Percentiles rank a stretch among this genome's conserved stretches.
Conservation (phyloP, 2,329 filamentous ascomycete species). For the Xylaria sp. region DNA sequence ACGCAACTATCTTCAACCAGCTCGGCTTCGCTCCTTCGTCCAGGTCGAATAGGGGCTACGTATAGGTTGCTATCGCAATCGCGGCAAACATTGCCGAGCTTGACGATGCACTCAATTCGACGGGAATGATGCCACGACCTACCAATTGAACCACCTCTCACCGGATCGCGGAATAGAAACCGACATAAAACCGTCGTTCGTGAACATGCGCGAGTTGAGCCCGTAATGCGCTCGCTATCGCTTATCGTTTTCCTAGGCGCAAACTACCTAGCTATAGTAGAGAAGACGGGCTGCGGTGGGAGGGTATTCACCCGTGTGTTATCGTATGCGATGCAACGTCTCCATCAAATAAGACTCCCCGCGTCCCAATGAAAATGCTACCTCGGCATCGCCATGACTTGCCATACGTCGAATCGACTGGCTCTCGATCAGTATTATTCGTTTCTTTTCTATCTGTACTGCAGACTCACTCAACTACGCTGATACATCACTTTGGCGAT, state of each 20-base stretch:
- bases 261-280: background rate
- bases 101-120: constrained; percentile 1
- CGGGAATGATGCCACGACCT: constrained; percentile 1
- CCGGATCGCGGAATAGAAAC: constrained; percentile 11
- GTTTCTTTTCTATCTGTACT: constrained; percentile 1
- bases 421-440: background rate
- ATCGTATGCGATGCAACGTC: constrained; percentile 21
- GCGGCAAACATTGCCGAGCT: constrained; percentile 9
- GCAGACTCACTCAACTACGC: background rate
- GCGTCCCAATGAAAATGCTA: constrained; percentile 15
- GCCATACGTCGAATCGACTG: constrained; percentile 5
- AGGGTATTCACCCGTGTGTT: constrained; percentile 8
- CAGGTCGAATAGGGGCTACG: background rate
- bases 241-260: constrained; percentile 14
- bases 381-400: constrained; percentile 19
- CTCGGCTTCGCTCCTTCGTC: constrained; percentile 9
- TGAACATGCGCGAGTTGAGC: background rate
- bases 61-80: constrained; percentile 8
- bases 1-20: constrained; percentile 21
- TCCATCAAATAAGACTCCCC: constrained; percentile 17
- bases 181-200: constrained; percentile 4
- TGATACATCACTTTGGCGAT: constrained; percentile 5
- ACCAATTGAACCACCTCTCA: constrained; percentile 22
- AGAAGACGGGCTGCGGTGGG: constrained; percentile 1
- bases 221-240: constrained; percentile 4